Conservation (phyloP, 192 early-diverging fungal species). For the Spizellomyces sp. region DNA sequence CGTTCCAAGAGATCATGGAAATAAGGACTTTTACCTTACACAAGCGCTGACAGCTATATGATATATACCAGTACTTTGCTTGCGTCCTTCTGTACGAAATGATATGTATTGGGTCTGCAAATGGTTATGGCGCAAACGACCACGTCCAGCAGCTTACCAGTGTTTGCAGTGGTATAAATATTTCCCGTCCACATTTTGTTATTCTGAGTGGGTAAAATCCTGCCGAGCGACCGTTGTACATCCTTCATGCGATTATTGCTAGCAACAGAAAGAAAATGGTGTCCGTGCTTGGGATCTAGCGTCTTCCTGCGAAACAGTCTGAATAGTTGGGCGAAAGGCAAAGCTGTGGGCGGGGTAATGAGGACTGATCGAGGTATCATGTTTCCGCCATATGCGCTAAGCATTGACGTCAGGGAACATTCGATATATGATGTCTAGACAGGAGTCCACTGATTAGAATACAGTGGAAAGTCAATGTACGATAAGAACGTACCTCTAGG, state of each 20-base stretch:
- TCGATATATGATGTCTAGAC: not conserved
- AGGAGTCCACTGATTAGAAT: not conserved
- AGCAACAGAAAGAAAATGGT: not conserved
- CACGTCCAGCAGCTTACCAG: too few relatives aligned
- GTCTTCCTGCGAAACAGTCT: not conserved
- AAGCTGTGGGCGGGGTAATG: not conserved
- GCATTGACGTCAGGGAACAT: not conserved
- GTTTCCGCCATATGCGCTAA: slow-evolving; percentile 19
- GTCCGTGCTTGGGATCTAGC: slow-evolving; percentile 12
- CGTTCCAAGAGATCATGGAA: too few relatives aligned
- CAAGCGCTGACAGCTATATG: too few relatives aligned
- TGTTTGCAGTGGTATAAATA: not conserved
- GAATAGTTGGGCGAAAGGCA: slow-evolving; percentile 10
- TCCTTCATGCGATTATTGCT: not conserved
- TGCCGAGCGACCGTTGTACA: not conserved
- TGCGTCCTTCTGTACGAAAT: too few relatives aligned
- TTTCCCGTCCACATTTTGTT: not conserved
- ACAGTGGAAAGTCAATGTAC: not conserved
- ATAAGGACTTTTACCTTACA: too few relatives aligned
- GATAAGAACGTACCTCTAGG: not conserved
- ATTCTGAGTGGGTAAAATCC: not conserved
- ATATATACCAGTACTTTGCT: too few relatives aligned
- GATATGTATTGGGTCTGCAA: too few relatives aligned
- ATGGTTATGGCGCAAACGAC: too few relatives aligned
- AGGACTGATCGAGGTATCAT: not conserved